Percentiles rank a stretch among this genome's conserved stretches.
These are phyloP conservation scores for Calcarisporium arbuscula DNA, from an alignment of 2,329 filamentous ascomycete genomes.

Conservation along the genomic window DNA sequence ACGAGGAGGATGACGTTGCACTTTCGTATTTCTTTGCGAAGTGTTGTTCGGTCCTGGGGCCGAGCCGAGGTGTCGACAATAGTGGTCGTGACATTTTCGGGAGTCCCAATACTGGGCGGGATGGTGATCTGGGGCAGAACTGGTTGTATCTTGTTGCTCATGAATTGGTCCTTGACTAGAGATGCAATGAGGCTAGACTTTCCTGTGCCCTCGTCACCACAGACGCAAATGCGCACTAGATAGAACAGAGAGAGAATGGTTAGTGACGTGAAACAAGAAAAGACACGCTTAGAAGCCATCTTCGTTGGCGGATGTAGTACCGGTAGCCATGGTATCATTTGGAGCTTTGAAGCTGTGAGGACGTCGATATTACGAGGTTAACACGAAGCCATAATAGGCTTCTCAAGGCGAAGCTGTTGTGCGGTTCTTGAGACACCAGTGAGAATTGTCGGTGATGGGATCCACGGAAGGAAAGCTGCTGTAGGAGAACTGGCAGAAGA, in stretches of 20 bases:
- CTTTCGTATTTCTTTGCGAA: conserved; percentile 92
- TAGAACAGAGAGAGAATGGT: too few species aligned
- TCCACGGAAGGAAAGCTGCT: too few species aligned
- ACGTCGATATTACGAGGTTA: too few species aligned
- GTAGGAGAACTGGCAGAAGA: too few species aligned
- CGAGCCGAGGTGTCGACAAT: conserved; percentile 96
- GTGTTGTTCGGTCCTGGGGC: conserved; percentile 82
- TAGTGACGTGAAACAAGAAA: neutral
- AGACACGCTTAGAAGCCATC: neutral
- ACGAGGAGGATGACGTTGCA: conserved; percentile 95
- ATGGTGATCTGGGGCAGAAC: conserved; percentile 94
- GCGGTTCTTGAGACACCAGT: too few species aligned
- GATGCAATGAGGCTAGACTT: conserved; percentile 92
- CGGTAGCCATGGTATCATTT: conserved; percentile 23
- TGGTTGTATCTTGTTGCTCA: conserved; percentile 89
- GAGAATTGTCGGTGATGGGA: too few species aligned
- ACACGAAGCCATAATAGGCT: too few species aligned
- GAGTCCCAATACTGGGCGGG: conserved; percentile 84
- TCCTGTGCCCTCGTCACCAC: conserved; percentile 91
- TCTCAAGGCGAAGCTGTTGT: too few species aligned
- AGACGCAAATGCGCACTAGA: conserved; percentile 83
- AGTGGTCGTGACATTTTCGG: conserved; percentile 93
- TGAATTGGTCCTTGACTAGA: conserved; percentile 94
- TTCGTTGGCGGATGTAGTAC: conserved; percentile 8
- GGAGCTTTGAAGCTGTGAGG: too few species aligned